phyloP scores from a whole-genome alignment of 2,329 filamentous ascomycete species.

The Pseudogymnoascus sp. region DNA sequence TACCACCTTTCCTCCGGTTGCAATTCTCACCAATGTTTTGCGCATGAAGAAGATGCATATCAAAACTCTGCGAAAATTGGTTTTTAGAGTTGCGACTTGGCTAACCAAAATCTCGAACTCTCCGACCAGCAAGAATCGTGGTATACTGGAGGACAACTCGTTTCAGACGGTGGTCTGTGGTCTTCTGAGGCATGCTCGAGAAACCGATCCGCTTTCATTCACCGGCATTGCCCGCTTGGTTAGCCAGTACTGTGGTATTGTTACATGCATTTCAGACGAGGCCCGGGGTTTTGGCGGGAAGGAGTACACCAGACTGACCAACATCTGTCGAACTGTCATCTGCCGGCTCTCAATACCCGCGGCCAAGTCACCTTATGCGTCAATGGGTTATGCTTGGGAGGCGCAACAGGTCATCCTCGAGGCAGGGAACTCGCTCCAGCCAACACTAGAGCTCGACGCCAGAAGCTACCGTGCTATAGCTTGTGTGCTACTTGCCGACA shows the following conservation, averaged over 20 bases:
- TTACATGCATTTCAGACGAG: background rate
- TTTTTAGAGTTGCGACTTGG: background rate
- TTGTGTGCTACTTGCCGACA: constrained; percentile 43
- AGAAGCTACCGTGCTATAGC: constrained; percentile 48
- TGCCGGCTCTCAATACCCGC: constrained; percentile 32
- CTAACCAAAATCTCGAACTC: background rate
- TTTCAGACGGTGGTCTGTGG: constrained; percentile 19
- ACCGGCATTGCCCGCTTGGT: background rate
- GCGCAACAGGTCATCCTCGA: constrained; percentile 47
- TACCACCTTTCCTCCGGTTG: constrained; percentile 18
- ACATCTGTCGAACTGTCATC: constrained; percentile 37
- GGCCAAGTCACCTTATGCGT: constrained; percentile 27
- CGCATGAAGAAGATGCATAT: constrained; percentile 18
- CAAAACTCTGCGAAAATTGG: constrained; percentile 11
- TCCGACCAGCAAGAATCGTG: background rate
- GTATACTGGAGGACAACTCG: constrained; percentile 13
- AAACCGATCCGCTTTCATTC: background rate
- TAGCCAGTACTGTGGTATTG: background rate
- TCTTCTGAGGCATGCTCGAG: constrained; percentile 24
- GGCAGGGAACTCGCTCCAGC: constrained; percentile 41
- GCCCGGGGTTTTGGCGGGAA: background rate
- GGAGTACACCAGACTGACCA: constrained; percentile 20
- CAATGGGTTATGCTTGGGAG: constrained; percentile 46
- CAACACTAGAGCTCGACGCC: constrained; percentile 43
- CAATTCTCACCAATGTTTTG: constrained; percentile 22